A percentile compares a stretch with the other conserved stretches of the same genome.
Conservation (phyloP, 208 protist species). For the Leishmania mexicana region DNA sequence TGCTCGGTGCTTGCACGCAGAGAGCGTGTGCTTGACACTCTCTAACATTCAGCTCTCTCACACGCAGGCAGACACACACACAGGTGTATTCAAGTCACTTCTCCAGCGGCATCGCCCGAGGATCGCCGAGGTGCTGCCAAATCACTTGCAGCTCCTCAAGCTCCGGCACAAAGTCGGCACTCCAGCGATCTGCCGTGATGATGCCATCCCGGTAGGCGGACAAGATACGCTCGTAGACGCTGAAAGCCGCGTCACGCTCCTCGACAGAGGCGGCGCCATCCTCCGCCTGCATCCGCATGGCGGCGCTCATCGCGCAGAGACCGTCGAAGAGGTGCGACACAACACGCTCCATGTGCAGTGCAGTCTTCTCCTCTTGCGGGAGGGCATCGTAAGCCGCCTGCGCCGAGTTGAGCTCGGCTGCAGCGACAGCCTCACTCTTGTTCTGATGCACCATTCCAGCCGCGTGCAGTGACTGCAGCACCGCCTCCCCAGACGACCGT, state of each 20-base stretch:
- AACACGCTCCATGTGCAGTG: slow-evolving; percentile 22
- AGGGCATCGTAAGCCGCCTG: slow-evolving; percentile 35
- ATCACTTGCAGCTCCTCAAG: slow-evolving; percentile 52
- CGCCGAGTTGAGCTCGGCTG: slow-evolving; percentile 8
- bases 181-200: slow-evolving; percentile 42
- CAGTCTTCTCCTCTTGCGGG: slow-evolving; percentile 28
- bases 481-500: slow-evolving; percentile 29
- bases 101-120: slow-evolving; percentile 20
- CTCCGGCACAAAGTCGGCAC: slow-evolving; percentile 46
- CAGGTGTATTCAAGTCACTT: neutral
- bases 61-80: neutral
- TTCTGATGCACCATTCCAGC: slow-evolving; percentile 22
- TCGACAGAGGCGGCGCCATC: slow-evolving; percentile 14
- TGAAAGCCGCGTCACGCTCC: slow-evolving; percentile 41
- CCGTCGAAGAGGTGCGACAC: slow-evolving; percentile 58
- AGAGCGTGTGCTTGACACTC: neutral
- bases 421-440: slow-evolving; percentile 19
- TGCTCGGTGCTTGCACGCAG: neutral
- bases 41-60: neutral
- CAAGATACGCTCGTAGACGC: slow-evolving; percentile 42
- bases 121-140: slow-evolving; percentile 40
- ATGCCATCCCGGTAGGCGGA: slow-evolving; percentile 10
- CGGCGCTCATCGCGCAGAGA: slow-evolving; percentile 56
- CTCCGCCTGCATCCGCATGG: slow-evolving; percentile 53
- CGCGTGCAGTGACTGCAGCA: slow-evolving; percentile 48